Conservation (phyloP, 2,329 filamentous ascomycete species). For the Hirsutella minnesotensis region DNA sequence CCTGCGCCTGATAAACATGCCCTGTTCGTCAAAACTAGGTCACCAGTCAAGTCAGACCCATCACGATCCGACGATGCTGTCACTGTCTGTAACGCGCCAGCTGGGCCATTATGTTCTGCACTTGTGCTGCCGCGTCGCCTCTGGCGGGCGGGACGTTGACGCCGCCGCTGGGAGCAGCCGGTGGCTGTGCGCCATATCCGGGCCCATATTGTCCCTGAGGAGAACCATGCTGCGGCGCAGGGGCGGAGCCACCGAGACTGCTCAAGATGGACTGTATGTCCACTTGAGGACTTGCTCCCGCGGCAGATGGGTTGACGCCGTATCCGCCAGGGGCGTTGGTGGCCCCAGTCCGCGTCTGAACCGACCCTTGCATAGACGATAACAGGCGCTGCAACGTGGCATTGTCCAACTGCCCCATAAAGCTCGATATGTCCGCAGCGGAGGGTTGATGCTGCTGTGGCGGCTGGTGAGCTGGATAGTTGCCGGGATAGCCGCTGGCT, state of each 20-base stretch:
- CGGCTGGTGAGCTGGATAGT: constrained; percentile 20
- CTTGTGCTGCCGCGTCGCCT: constrained; percentile 34
- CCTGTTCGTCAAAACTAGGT: not conserved
- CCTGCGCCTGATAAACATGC: no score
- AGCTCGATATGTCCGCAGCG: constrained; percentile 44
- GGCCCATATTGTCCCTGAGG: constrained; percentile 15
- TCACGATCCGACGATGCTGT: not conserved
- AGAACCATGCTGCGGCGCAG: constrained; percentile 12
- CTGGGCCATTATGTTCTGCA: constrained; percentile 67
- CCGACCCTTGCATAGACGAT: constrained; percentile 37
- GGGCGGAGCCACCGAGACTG: constrained; percentile 19
- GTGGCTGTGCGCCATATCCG: constrained; percentile 17
- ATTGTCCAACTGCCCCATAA: constrained; percentile 58
- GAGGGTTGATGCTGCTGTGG: constrained; percentile 18
- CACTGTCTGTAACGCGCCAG: constrained; percentile 52
- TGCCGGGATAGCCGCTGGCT: constrained; percentile 12
- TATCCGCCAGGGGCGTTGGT: constrained; percentile 9
- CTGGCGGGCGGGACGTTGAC: constrained; percentile 9
- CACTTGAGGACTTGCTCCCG: constrained; percentile 18
- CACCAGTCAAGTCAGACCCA: not conserved
- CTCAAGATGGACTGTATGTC: constrained; percentile 36
- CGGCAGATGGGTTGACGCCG: constrained; percentile 10
- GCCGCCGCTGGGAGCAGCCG: constrained; percentile 14
- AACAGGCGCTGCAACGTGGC: constrained; percentile 60
- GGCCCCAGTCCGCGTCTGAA: not conserved